These are phyloP conservation scores for Paraleonurus japonicus DNA, from an alignment of 257 asterid species.

Conservation along the genomic window DNA sequence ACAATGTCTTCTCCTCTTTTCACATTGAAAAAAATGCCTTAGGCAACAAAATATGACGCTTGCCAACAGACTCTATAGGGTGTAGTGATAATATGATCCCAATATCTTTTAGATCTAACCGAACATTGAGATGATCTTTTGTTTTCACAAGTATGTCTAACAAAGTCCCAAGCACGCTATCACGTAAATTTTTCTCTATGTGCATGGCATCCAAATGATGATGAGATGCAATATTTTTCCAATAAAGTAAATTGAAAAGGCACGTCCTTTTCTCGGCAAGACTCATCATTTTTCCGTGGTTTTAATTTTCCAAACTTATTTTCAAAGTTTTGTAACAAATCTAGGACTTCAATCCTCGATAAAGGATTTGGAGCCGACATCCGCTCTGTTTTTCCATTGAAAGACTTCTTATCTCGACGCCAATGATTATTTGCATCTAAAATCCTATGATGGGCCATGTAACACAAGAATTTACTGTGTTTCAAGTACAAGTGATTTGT, in stretches of 20 bases:
- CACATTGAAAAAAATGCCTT: slow-evolving; percentile 3
- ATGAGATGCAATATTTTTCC: no score
- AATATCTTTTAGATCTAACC: no score
- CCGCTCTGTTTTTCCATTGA: background rate
- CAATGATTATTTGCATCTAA: background rate
- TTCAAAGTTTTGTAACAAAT: background rate
- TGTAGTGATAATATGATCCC: no score
- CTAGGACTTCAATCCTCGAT: background rate
- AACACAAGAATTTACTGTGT: background rate
- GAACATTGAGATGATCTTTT: slow-evolving; percentile 9
- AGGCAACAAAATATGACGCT: background rate
- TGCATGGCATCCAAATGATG: no score
- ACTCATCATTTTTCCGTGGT: background rate
- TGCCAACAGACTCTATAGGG: background rate
- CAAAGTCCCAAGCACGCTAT: background rate
- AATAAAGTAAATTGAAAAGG: no score
- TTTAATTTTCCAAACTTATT: background rate
- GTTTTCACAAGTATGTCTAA: background rate
- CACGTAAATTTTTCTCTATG: background rate
- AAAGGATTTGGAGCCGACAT: background rate
- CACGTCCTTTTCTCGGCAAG: background rate
- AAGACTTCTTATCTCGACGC: no score
- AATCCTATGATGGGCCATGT: background rate
- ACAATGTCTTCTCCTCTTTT: no score
- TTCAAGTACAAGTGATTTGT: no score